phyloP scores from a whole-genome alignment of 306 rosid species.

The Cucumis cinereus region DNA sequence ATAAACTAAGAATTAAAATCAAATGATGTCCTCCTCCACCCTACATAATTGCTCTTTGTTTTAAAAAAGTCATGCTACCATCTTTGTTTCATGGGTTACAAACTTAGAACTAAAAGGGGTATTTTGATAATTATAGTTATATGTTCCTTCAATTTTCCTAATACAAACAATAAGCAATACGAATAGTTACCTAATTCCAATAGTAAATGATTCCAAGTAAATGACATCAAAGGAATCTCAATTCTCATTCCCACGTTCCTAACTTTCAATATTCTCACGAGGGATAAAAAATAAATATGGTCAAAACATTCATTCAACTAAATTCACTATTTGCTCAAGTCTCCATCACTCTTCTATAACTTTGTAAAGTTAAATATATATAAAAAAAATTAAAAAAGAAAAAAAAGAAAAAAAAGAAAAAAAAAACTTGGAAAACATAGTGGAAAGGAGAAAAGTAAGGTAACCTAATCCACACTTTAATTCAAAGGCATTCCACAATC shows the following conservation, averaged over 20 bases:
- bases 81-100: not conserved
- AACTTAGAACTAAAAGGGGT: not conserved
- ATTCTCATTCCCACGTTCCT: not conserved
- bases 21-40: not conserved
- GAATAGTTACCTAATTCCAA: not conserved
- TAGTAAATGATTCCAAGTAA: not conserved
- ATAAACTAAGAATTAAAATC: not conserved
- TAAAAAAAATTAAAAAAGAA: too few species aligned
- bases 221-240: not conserved
- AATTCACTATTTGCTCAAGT: not conserved
- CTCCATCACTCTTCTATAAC: not conserved
- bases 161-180: not conserved
- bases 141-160: not conserved
- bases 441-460: not conserved
- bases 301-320: not conserved
- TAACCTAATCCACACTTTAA: not conserved
- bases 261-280: not conserved
- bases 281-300: not conserved
- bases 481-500: not conserved
- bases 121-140: not conserved
- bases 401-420: too few species aligned
- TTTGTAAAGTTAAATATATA: not conserved
- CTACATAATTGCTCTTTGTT: not conserved
- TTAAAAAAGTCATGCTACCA: not conserved
- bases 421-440: not conserved